Evolutionary conservation across 225 moss, liverwort and hornwort species (phyloP), one percentile per base, ranked within the genome.

Genomic region (Climacium dendroides): DNA sequence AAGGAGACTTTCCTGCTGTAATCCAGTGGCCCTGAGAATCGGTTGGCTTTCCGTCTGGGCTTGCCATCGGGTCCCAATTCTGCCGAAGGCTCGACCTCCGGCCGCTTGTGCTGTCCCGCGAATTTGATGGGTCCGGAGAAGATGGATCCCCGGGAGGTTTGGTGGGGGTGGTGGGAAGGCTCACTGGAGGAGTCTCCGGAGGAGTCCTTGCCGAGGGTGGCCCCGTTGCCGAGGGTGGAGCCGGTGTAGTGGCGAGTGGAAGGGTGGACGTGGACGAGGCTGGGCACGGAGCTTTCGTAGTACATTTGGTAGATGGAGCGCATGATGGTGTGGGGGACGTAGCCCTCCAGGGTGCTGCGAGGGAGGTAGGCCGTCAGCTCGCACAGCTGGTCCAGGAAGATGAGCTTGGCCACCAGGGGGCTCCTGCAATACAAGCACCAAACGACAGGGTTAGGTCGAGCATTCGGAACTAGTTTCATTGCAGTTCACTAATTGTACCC

Each of bases 241-340:
- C 94, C 91, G 13, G 94, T 45, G 54, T 90, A 88, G 47, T 91
- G 93, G 60, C 94, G 94, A 25, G 90, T 90, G 63, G 94, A 92
- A 19, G 92, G 95, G 88, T 92, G 92, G 54, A 94, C 91, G 67
- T 95, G 94, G 17, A 93, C 95, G 39, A 96, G 90, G 28, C 93
- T 97, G 45, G 97, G 97, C 50, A 96, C 94, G 28, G 93, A 90
- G 63, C 94, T 97, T 89, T 99, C 99, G 67, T 94, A 97, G 82
- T 97, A 99, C 83, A 97, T 95, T 91, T 97, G 99, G 89, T 99
- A 99, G 64, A 99, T 93, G 47, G 99, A 99, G 86, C 99, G 95
- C 96, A 99, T 93, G 78, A 99, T 95, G 57, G 97, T 97, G 85
- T 97, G 96, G 47, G 99, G 99, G 25, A 97, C 90, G 81, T 97